phyloP scores from a whole-genome alignment of 1,284 basidiomycete species.

The Ganoderma sp. region DNA sequence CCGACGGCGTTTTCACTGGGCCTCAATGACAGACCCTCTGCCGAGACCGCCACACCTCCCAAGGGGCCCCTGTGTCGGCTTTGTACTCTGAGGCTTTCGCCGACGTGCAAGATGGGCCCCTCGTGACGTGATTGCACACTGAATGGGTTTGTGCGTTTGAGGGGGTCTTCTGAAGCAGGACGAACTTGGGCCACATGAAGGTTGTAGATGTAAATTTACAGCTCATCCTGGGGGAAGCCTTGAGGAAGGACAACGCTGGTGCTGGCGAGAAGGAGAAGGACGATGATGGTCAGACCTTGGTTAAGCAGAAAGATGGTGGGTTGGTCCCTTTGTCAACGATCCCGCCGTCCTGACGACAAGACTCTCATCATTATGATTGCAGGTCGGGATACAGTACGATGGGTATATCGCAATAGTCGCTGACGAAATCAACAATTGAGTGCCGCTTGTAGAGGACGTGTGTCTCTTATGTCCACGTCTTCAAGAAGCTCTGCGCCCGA shows the following conservation, averaged over 20 bases:
- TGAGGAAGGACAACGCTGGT: slow-evolving; percentile 42
- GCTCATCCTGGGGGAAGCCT: slow-evolving; percentile 50
- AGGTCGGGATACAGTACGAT: slow-evolving; percentile 52
- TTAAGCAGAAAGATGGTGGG: slow-evolving; percentile 42
- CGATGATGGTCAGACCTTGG: slow-evolving; percentile 42
- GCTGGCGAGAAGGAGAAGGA: slow-evolving; percentile 22
- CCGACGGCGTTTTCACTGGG: too few relatives aligned
- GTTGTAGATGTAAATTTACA: slow-evolving; percentile 36
- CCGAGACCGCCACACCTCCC: neutral
- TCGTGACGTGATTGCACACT: slow-evolving; percentile 41
- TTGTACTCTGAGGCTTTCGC: slow-evolving; percentile 46
- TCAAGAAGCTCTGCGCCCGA: slow-evolving; percentile 48
- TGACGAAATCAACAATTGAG: neutral
- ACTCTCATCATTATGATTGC: slow-evolving; percentile 49
- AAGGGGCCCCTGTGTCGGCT: slow-evolving; percentile 17
- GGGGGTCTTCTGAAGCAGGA: slow-evolving; percentile 25
- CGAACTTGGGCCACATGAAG: slow-evolving; percentile 26
- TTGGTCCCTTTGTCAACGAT: neutral
- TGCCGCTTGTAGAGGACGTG: slow-evolving; percentile 41
- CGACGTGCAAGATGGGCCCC: slow-evolving; percentile 41
- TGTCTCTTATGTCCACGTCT: slow-evolving; percentile 49
- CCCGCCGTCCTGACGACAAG: slow-evolving; percentile 40
- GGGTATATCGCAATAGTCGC: slow-evolving; percentile 14
- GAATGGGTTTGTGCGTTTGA: slow-evolving; percentile 38
- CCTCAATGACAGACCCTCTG: slow-evolving; percentile 17